These are phyloP conservation scores for Phytomonas sp. DNA, from an alignment of 208 protist species.

Conservation along the genomic window DNA sequence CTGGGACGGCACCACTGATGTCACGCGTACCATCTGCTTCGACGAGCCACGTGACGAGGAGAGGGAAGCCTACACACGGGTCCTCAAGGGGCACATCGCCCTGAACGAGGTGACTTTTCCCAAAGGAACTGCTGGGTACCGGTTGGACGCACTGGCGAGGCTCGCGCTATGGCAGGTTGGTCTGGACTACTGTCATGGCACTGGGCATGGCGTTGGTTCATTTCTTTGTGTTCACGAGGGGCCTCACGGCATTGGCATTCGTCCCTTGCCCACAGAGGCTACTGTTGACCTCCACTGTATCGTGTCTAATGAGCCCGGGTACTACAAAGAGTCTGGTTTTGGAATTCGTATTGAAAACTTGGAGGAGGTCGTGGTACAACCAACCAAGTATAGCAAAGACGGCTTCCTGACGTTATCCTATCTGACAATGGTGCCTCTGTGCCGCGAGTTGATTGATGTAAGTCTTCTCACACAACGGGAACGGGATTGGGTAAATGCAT, in stretches of 20 bases:
- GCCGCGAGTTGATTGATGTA: constrained; percentile 84
- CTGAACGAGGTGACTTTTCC: constrained; percentile 87
- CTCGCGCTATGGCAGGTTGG: constrained; percentile 88
- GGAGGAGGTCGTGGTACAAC: constrained; percentile 69
- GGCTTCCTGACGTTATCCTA: constrained; percentile 68
- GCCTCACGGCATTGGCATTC: constrained; percentile 68
- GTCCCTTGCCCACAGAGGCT: constrained; percentile 37
- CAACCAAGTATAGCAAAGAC: constrained; percentile 41
- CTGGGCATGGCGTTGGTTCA: constrained; percentile 95
- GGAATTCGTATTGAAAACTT: constrained; percentile 98
- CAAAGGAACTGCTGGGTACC: constrained; percentile 53
- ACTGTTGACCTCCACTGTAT: constrained; percentile 50
- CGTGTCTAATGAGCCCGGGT: constrained; percentile 93
- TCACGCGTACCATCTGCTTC: constrained; percentile 95
- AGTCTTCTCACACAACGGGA: constrained; percentile 61
- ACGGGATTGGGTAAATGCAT: constrained; percentile 64
- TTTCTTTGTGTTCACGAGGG: constrained; percentile 97
- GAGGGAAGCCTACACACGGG: constrained; percentile 91
- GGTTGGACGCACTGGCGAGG: constrained; percentile 89
- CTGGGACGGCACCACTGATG: constrained; percentile 94
- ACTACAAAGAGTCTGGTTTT: constrained; percentile 96
- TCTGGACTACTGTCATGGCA: constrained; percentile 95
- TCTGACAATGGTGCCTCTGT: constrained; percentile 88
- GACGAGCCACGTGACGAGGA: constrained; percentile 37
- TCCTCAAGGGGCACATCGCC: constrained; percentile 93